These are phyloP conservation scores for Verticillium albo-atrum DNA, from an alignment of 2,329 filamentous ascomycete species.

Conservation along the genomic window DNA sequence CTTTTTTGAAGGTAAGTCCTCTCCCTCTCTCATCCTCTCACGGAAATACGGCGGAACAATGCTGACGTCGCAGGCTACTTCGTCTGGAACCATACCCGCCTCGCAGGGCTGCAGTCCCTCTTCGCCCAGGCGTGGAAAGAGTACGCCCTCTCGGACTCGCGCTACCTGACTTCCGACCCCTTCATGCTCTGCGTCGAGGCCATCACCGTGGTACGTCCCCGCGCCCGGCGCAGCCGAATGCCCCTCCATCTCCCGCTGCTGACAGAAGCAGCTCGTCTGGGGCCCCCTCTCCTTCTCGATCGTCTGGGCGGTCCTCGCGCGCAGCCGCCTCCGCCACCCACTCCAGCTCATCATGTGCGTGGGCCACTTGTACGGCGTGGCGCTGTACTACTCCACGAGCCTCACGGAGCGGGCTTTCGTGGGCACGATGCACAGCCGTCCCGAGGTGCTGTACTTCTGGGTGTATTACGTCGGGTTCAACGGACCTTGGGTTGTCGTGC, in stretches of 20 bases:
- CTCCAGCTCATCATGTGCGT: conserved; percentile 47
- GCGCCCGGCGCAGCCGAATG: not conserved
- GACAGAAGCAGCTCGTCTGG: conserved; percentile 41
- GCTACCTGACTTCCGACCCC: conserved; percentile 76
- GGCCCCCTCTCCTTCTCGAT: conserved; percentile 53
- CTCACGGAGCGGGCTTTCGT: conserved; percentile 39
- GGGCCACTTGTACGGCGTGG: conserved; percentile 57
- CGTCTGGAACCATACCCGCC: conserved; percentile 59
- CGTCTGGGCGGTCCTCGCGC: conserved; percentile 37
- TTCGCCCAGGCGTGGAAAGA: conserved; percentile 92
- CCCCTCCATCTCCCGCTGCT: not conserved
- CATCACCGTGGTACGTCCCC: conserved; percentile 64
- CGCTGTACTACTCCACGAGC: conserved; percentile 58
- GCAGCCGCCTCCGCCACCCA: conserved; percentile 42
- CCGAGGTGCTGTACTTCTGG: conserved; percentile 59
- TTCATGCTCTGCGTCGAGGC: conserved; percentile 87
- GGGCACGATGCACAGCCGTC: conserved; percentile 49
- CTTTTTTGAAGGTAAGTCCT: conserved; percentile 67
- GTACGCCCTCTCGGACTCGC: conserved; percentile 80
- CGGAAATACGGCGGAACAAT: no score
- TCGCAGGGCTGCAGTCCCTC: conserved; percentile 65
- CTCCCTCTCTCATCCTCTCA: no score
- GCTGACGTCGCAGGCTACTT: conserved; percentile 59
- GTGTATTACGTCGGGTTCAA: conserved; percentile 60
- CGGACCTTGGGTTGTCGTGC: conserved; percentile 54